These are phyloP conservation scores for Termitomyces sp. DNA, from an alignment of 768 basidiomycete genomes.

Conservation along the genomic window DNA sequence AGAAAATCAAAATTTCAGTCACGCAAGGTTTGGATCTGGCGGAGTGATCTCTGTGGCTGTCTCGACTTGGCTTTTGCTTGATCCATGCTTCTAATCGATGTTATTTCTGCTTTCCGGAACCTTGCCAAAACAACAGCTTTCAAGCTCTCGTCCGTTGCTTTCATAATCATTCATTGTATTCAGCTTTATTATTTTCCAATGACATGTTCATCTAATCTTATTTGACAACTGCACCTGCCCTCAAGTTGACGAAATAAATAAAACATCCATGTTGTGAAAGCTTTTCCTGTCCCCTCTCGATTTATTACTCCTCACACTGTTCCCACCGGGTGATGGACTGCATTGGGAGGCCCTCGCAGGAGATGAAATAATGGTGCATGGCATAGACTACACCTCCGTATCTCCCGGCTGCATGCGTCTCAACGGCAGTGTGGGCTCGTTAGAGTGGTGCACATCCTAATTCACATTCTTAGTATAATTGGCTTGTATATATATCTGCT, in stretches of 20 bases:
- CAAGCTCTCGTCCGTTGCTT: background rate
- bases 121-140: background rate
- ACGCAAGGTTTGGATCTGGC: constrained; percentile 67
- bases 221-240: constrained; percentile 14
- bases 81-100: background rate
- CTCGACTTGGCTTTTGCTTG: background rate
- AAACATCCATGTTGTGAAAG: background rate
- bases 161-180: background rate
- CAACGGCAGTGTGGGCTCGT: constrained; percentile 68
- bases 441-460: constrained; percentile 74
- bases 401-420: constrained; percentile 57
- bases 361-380: constrained; percentile 86
- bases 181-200: background rate
- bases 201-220: constrained; percentile 3
- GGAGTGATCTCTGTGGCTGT: constrained; percentile 36
- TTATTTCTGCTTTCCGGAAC: background rate
- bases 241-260: constrained; percentile 14
- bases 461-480: too few species aligned
- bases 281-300: constrained; percentile 37
- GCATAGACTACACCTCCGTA: constrained; percentile 88
- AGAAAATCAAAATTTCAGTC: constrained; percentile 68
- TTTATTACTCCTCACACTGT: constrained; percentile 29
- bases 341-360: constrained; percentile 70
- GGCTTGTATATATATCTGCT: background rate
- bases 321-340: constrained; percentile 34